Evolutionary conservation across 768 basidiomycete genomes (phyloP).

Genomic region (Panus rudis): DNA sequence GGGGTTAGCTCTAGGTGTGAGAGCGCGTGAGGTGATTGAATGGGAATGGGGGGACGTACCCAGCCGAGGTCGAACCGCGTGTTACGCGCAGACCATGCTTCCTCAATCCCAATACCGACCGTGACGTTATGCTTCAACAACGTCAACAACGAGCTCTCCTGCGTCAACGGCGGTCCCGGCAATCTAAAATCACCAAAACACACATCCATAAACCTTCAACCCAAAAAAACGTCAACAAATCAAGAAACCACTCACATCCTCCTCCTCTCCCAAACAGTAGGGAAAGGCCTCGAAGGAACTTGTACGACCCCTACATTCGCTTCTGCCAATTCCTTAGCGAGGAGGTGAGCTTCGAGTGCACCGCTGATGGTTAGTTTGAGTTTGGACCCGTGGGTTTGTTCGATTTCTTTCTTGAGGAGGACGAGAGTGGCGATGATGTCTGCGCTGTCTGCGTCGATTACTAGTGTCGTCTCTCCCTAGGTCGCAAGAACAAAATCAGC

Average conservation of each 20-base stretch:
- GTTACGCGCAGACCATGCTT: conserved; percentile 25
- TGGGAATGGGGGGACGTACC: no score
- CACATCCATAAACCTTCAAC: conserved; percentile 5
- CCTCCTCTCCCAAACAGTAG: conserved; percentile 48
- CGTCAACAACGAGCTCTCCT: conserved; percentile 42
- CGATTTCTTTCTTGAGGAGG: conserved; percentile 48
- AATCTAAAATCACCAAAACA: conserved; percentile 35
- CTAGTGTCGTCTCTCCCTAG: conserved; percentile 56
- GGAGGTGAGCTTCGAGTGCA: conserved; percentile 52
- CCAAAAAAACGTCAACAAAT: neutral
- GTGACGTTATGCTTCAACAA: conserved; percentile 58
- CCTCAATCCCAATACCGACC: conserved; percentile 42
- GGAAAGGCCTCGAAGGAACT: conserved; percentile 50
- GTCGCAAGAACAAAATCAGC: neutral
- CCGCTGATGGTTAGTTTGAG: conserved; percentile 44
- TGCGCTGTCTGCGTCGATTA: conserved; percentile 60
- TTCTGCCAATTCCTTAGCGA: conserved; percentile 54
- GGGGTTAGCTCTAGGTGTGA: neutral
- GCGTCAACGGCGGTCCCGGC: conserved; percentile 63
- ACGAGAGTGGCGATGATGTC: conserved; percentile 73
- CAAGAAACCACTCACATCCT: conserved; percentile 52
- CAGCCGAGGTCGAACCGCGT: conserved; percentile 33
- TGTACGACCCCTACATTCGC: conserved; percentile 71
- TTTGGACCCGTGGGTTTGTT: conserved; percentile 23
- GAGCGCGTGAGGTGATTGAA: neutral